Evolutionary conservation across 768 basidiomycete genomes (phyloP), one percentile per base, ranked within the genome.

Genomic region (Flagelloscypha sp.): DNA sequence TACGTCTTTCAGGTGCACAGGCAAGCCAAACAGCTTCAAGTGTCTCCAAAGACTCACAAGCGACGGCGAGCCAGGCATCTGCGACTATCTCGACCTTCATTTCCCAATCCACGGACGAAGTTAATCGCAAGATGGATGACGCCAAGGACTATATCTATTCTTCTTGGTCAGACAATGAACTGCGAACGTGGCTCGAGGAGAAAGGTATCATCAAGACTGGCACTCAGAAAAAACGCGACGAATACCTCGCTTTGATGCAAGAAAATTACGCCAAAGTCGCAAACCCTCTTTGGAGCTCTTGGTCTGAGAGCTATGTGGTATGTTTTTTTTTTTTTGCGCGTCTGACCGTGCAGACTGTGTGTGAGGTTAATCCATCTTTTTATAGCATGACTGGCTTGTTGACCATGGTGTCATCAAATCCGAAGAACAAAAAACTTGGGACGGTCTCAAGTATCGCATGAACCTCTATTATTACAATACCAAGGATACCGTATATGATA

Each of bases 131-230:
- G 18, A 53, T 88, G 15, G 83, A 92, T 42, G 74, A 84, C 40
- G 56, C 77, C 20, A 86, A 79, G 53, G 92, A 97, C 54, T 93
- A 90, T 47, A 60, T 92, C 12, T 94, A 84, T 56, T 88, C 84
- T 0, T 74, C 83, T 0, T 95, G 94, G 94, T 79, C 84, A 37
- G 87, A 93, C 45, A 80, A 68, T 48, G 68, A 69, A 44, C 57
- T 97, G 30, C 66, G 81, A 33, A 57, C 50, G 0, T 95, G 80
- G 60, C 73, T 93, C 29, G 76, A 83, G 49, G 66, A 80, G 24
- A 77, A 85, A 48, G 82, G 83, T 17, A 62, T 87, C 24, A 48
- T 87, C 41, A 71, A 84, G 48, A 70, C 81, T 3, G 12, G 62
- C 41, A 41, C 59, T 15, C 62, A 77, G 44, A 71, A 74, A 38